Evolutionary conservation across 208 protist species (phyloP).

Genomic region (Acanthamoeba quina): DNA sequence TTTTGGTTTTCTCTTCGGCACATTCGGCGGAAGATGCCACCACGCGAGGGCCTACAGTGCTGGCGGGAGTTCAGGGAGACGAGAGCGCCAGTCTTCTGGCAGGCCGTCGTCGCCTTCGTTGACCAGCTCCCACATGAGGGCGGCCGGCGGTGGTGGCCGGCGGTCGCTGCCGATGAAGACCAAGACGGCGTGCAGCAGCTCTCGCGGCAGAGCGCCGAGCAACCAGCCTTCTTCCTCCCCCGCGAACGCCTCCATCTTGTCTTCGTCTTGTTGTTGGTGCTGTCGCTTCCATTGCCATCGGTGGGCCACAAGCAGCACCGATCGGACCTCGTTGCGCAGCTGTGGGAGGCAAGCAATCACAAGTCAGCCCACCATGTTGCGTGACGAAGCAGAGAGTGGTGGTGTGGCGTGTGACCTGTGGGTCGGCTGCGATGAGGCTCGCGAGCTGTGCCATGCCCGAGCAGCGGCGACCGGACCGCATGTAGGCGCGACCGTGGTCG

Average conservation of each 20-base stretch:
- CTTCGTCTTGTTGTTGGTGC: neutral
- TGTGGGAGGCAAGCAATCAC: neutral
- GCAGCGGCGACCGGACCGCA: neutral
- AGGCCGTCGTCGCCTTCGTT: constrained; percentile 10
- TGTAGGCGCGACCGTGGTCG: neutral
- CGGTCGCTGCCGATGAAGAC: neutral
- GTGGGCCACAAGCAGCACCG: neutral
- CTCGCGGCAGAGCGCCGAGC: neutral
- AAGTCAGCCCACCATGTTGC: neutral
- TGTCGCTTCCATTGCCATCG: neutral
- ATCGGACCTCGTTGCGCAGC: neutral
- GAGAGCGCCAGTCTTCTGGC: neutral
- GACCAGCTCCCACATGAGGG: neutral
- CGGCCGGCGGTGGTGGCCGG: neutral
- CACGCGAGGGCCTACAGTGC: too few species aligned
- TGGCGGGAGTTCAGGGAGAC: neutral
- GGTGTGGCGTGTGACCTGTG: neutral
- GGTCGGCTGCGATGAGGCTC: neutral
- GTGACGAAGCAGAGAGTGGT: neutral
- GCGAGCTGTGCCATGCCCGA: neutral
- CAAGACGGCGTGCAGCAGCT: neutral
- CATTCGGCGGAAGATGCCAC: too few species aligned
- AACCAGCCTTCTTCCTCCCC: neutral
- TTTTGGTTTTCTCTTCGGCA: too few species aligned
- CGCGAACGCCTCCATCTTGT: too few species aligned